Evolutionary conservation across 257 asterid genomes (phyloP).

Genomic region (Mitragyna speciosa): DNA sequence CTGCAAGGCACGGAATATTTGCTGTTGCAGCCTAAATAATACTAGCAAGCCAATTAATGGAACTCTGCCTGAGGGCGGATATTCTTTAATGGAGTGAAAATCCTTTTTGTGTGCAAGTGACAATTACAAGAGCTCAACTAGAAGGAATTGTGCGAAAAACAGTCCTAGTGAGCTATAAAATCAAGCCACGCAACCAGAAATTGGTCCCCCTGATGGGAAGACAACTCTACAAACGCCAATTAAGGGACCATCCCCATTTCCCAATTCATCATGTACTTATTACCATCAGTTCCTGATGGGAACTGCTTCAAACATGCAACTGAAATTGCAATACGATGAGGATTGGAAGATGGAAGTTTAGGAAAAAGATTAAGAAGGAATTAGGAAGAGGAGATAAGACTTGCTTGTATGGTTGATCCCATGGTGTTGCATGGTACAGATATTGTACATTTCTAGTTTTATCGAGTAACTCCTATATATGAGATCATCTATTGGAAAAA

Average conservation of each 20-base stretch:
- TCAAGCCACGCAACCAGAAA: not conserved
- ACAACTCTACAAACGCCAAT: not conserved
- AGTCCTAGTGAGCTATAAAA: not conserved
- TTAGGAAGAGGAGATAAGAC: not conserved
- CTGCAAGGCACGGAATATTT: not conserved
- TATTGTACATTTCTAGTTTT: not conserved
- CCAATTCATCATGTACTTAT: not conserved
- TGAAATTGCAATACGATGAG: not conserved
- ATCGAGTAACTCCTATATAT: not conserved
- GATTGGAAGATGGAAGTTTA: not conserved
- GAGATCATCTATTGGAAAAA: not conserved
- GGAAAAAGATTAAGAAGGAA: not conserved
- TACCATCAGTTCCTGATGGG: too few species aligned
- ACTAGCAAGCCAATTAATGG: not conserved
- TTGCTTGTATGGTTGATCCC: not conserved
- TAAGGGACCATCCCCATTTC: conserved; percentile 5
- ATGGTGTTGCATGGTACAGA: not conserved
- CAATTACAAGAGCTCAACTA: not conserved
- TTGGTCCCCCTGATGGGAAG: conserved; percentile 1
- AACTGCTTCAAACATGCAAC: not conserved
- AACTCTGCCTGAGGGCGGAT: not conserved
- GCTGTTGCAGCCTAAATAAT: not conserved
- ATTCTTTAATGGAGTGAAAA: not conserved
- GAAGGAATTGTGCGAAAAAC: not conserved
- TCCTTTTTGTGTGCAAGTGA: not conserved